These are phyloP conservation scores for Leucogyrophana mollusca DNA, from an alignment of 768 basidiomycete species.

Conservation along the genomic window DNA sequence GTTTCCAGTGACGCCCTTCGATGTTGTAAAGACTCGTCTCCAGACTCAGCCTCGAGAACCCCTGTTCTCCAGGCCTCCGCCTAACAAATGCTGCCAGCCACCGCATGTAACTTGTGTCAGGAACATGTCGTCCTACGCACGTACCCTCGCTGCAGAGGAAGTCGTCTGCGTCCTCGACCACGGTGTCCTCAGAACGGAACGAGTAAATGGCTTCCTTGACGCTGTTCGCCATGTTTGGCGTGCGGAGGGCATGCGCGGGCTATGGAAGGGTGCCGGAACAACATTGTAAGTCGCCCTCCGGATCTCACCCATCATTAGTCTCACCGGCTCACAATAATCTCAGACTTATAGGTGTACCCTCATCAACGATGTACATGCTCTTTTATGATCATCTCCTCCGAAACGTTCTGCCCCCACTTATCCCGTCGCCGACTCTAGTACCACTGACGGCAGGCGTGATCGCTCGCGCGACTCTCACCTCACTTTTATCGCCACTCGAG, in stretches of 20 bases:
- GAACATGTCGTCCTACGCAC: conserved; percentile 73
- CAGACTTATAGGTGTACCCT: conserved; percentile 89
- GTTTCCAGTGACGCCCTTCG: conserved; percentile 93
- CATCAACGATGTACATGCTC: conserved; percentile 91
- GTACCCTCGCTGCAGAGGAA: conserved; percentile 53
- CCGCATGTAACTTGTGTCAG: conserved; percentile 54
- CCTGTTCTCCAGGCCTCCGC: conserved; percentile 53
- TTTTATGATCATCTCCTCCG: conserved; percentile 88
- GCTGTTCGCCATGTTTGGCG: conserved; percentile 77
- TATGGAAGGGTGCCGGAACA: conserved; percentile 97
- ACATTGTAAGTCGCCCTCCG: conserved; percentile 60
- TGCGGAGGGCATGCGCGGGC: conserved; percentile 77
- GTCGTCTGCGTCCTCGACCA: conserved; percentile 81
- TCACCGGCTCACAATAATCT: conserved; percentile 8
- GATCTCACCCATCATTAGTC: background rate
- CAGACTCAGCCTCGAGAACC: conserved; percentile 80
- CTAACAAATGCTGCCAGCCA: conserved; percentile 71
- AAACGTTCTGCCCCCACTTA: conserved; percentile 55
- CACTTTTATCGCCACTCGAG: conserved; percentile 84
- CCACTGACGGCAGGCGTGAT: conserved; percentile 83
- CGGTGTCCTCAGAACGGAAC: conserved; percentile 66
- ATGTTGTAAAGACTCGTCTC: conserved; percentile 94
- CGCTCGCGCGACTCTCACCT: conserved; percentile 78
- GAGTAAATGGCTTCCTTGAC: conserved; percentile 83
- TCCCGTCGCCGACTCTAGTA: conserved; percentile 49